A percentile compares a stretch with the other conserved stretches of the same genome.
These are phyloP conservation scores for Amylostereum areolatum DNA, from an alignment of 1,284 basidiomycete species.

Conservation along the genomic window DNA sequence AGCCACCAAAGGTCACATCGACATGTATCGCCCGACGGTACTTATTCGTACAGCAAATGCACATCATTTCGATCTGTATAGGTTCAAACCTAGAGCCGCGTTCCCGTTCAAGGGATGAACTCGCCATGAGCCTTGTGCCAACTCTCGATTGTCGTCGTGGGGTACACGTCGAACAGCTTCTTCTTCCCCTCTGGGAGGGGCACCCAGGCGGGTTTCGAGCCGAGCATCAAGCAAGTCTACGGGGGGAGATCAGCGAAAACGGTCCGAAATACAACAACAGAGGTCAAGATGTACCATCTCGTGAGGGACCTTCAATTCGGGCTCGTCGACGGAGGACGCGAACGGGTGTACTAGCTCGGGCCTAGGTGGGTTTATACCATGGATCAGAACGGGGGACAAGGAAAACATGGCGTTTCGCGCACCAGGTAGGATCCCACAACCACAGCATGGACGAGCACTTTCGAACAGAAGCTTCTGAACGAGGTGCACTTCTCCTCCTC, in stretches of 20 bases:
- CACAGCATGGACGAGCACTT: slow-evolving; percentile 58
- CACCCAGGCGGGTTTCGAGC: slow-evolving; percentile 52
- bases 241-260: neutral
- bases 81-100: too few species aligned
- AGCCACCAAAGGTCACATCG: too few species aligned
- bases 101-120: slow-evolving; percentile 29
- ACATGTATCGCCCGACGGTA: too few species aligned
- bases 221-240: slow-evolving; percentile 38
- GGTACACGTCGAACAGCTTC: slow-evolving; percentile 35
- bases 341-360: slow-evolving; percentile 57
- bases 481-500: slow-evolving; percentile 40
- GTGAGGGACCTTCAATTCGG: slow-evolving; percentile 38
- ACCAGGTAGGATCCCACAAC: slow-evolving; percentile 50
- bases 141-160: slow-evolving; percentile 37
- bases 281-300: slow-evolving; percentile 36
- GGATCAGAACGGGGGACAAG: neutral
- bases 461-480: slow-evolving; percentile 51
- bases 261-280: too few species aligned
- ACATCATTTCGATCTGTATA: too few species aligned
- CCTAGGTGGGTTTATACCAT: slow-evolving; percentile 25
- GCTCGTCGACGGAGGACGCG: slow-evolving; percentile 53
- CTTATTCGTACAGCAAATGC: too few species aligned
- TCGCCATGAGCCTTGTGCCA: slow-evolving; percentile 51
- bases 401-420: slow-evolving; percentile 7
- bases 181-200: slow-evolving; percentile 53